Base-by-base conservation (phyloP, 2,329 filamentous ascomycete genomes). In the Thelonectria rubi region DNA sequence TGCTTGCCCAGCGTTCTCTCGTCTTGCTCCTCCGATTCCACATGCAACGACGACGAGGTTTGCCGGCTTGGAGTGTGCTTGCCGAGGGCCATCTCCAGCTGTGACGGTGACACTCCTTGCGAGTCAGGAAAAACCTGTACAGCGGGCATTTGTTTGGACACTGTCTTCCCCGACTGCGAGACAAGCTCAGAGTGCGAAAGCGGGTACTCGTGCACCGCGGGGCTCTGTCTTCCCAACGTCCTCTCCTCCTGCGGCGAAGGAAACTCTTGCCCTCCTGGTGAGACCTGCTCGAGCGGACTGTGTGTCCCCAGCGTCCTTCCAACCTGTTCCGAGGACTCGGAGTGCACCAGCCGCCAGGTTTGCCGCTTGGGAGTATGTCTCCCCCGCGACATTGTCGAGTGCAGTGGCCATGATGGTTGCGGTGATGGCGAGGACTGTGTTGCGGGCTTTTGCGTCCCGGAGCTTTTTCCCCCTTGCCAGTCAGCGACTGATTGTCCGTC, bases 361-460 rank as follows among this genome's bases (percentile, higher is more conserved):
- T 60, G 58, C n/a, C 58, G 58, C 8, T 32, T 60, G 8, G 58
- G 58, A 18, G 47, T 52, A 1, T 60, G 58, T 17, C 34, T 60
- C 6, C 58, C 58, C 2, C 46, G 52, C 5, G 50, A 45, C 1
- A 34, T 60, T 9, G 12, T 42, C n/a, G 10, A 6, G 7, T 60
- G 58, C 18, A 42, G 17, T 4, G n/a, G 9, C n/a, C 46, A 52
- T 15, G 21, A 17, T 1, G 5, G 32, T 2, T 60, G 58, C 9
- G 30, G 20, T 2, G 26, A 42, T 5, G 39, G 43, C 8, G 49
- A 59, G 14, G 53, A 49, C 1, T 59, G 56, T 15, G 37, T 37
- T 32, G 56, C 43, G 18, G 42, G 52, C 10, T 30, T 60, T 30
- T 60, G 58, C 3, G 52, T 60, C 10, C 53, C 47, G 1, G 17